Evolutionary conservation across 139 green algal genomes (phyloP).

Genomic region (Deuterostichococcus epilithicus): DNA sequence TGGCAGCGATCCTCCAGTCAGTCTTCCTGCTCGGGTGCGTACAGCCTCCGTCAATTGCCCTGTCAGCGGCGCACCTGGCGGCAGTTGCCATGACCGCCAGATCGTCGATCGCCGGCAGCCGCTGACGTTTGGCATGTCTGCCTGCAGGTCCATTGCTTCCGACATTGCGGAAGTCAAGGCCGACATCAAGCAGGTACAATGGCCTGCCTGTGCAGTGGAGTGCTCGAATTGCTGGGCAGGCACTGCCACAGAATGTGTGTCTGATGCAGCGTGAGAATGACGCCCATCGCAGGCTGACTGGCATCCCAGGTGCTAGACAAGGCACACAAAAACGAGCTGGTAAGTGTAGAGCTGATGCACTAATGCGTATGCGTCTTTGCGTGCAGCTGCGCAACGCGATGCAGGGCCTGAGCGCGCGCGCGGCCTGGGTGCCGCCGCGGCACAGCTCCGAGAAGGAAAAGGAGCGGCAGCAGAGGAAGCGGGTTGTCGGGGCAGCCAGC

Average conservation of each 20-base stretch:
- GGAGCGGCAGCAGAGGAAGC: not conserved
- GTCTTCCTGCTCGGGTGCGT: not conserved
- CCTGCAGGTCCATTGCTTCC: not conserved
- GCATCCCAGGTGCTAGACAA: too few species aligned
- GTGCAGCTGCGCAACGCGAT: not conserved
- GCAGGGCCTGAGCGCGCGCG: not conserved
- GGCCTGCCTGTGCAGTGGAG: not conserved
- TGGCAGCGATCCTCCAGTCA: not conserved
- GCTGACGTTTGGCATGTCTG: too few species aligned
- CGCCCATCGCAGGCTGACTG: too few species aligned
- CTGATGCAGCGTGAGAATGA: too few species aligned
- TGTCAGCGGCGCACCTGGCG: too few species aligned
- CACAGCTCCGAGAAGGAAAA: not conserved
- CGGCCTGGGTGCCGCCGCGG: not conserved
- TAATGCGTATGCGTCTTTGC: not conserved
- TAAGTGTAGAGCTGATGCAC: not conserved
- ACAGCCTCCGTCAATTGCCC: not conserved
- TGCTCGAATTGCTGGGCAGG: not conserved
- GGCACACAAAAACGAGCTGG: too few species aligned
- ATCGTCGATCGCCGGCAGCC: too few species aligned
- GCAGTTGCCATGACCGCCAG: not conserved
- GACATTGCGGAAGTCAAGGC: not conserved
- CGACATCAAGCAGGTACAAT: not conserved
- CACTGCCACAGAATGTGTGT: too few species aligned
- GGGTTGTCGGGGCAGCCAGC: too few species aligned